Evolutionary conservation across 2,329 filamentous ascomycete species (phyloP).

Genomic region (Tolypocladium amazonense): DNA sequence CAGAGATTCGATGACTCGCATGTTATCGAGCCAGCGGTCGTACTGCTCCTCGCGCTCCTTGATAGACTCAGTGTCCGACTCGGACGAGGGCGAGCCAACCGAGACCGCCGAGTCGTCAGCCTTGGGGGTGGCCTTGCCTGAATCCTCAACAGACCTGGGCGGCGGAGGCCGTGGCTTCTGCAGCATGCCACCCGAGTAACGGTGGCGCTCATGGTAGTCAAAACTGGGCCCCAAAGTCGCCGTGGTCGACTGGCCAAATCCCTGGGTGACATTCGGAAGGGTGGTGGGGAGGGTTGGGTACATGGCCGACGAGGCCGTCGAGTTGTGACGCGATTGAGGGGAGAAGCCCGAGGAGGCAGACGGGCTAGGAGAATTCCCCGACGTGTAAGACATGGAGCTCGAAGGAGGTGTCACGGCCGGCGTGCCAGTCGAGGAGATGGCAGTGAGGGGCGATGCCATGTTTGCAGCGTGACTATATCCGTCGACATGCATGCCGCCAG

Average conservation of each 20-base stretch:
- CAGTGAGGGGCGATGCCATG: conserved; percentile 50
- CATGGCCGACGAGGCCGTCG: conserved; percentile 49
- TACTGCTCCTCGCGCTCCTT: conserved; percentile 51
- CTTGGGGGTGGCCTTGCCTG: conserved; percentile 33
- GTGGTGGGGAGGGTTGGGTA: conserved; percentile 57
- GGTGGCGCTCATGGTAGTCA: conserved; percentile 50
- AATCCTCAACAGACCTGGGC: conserved; percentile 19
- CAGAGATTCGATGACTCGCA: conserved; percentile 53
- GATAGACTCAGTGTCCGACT: conserved; percentile 42
- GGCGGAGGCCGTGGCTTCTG: conserved; percentile 41
- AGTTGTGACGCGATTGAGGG: conserved; percentile 52
- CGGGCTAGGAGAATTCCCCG: conserved; percentile 63
- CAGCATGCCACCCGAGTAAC: conserved; percentile 57
- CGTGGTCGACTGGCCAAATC: conserved; percentile 59
- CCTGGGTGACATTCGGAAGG: conserved; percentile 53
- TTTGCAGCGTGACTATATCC: conserved; percentile 35
- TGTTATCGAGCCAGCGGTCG: conserved; percentile 55
- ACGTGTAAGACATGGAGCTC: conserved; percentile 66
- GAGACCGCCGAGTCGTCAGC: conserved; percentile 29
- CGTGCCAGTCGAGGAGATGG: conserved; percentile 54
- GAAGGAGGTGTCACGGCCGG: conserved; percentile 69
- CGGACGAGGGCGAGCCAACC: conserved; percentile 42
- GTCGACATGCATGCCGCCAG: conserved; percentile 21
- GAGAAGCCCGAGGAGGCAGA: conserved; percentile 58
- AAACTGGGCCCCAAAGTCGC: conserved; percentile 62